A percentile compares a stretch with the other conserved stretches of the same genome.
These are phyloP conservation scores for Corylus avellana DNA, from an alignment of 306 rosid species.

Conservation along the genomic window DNA sequence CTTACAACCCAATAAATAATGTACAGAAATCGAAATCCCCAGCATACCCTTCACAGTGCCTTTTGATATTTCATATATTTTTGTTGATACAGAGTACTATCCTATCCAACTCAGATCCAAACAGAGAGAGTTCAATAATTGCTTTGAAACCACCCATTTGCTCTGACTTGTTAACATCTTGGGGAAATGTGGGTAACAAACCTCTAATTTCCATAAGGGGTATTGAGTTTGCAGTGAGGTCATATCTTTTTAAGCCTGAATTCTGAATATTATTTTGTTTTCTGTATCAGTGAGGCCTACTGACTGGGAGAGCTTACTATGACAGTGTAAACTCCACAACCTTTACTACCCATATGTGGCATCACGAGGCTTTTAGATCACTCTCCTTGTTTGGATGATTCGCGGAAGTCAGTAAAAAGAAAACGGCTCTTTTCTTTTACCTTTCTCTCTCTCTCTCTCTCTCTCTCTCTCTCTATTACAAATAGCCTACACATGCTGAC, in stretches of 20 bases:
- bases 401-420: slow-evolving; percentile 39
- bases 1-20: slow-evolving; percentile 37
- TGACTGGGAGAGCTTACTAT: slow-evolving; percentile 36
- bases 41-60: slow-evolving; percentile 23
- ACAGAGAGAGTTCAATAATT: slow-evolving; percentile 20
- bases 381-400: slow-evolving; percentile 45
- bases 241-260: slow-evolving; percentile 34
- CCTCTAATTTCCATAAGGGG: slow-evolving; percentile 21
- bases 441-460: background rate
- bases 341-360: slow-evolving; percentile 41
- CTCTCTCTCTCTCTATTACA: background rate
- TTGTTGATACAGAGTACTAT: slow-evolving; percentile 31
- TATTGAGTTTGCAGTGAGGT: slow-evolving; percentile 45
- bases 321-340: slow-evolving; percentile 22
- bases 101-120: slow-evolving; percentile 35
- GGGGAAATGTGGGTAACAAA: slow-evolving; percentile 25
- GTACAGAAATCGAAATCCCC: slow-evolving; percentile 29
- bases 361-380: slow-evolving; percentile 31
- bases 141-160: slow-evolving; percentile 40
- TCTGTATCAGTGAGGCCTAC: slow-evolving; percentile 32
- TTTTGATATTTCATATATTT: slow-evolving; percentile 9
- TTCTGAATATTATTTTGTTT: slow-evolving; percentile 20
- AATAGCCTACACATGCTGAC: slow-evolving; percentile 2
- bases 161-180: slow-evolving; percentile 40
- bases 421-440: slow-evolving; percentile 14